A percentile compares a stretch with the other conserved stretches of the same genome.
These are phyloP conservation scores for Saitozyma podzolica DNA, from an alignment of 768 basidiomycete species.

Conservation along the genomic window DNA sequence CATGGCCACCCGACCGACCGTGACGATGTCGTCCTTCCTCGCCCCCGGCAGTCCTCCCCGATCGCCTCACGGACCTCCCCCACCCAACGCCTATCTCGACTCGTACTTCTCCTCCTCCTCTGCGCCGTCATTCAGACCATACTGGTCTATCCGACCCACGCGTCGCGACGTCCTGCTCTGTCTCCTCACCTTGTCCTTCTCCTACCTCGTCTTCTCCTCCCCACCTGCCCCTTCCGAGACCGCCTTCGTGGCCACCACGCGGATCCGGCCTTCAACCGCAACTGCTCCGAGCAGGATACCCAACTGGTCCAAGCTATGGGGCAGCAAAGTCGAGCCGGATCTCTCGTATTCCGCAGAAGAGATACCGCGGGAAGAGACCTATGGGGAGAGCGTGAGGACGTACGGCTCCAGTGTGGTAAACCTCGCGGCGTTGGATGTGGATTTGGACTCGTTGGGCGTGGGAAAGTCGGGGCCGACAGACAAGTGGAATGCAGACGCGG, in stretches of 20 bases:
- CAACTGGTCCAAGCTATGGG: no score
- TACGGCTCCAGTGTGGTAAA: slow-evolving; percentile 3
- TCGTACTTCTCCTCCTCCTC: slow-evolving; percentile 15
- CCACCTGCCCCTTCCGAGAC: no score
- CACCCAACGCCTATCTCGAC: background rate
- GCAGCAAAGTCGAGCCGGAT: no score
- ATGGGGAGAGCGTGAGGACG: slow-evolving; percentile 13
- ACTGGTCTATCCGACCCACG: slow-evolving; percentile 28
- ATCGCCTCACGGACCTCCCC: slow-evolving; percentile 1
- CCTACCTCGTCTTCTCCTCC: slow-evolving; percentile 33
- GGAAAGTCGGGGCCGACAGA: slow-evolving; percentile 4
- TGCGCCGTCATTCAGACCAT: background rate
- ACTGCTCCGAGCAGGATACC: no score
- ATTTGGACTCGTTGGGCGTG: slow-evolving; percentile 8
- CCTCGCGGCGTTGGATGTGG: background rate
- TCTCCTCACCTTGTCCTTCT: slow-evolving; percentile 41
- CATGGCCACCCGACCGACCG: no score
- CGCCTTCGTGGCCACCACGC: no score
- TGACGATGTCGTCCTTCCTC: no score
- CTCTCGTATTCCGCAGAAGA: background rate
- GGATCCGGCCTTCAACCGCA: no score
- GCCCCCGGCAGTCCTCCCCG: no score
- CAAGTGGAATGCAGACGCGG: slow-evolving; percentile 5
- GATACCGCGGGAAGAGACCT: slow-evolving; percentile 8
- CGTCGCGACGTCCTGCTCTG: slow-evolving; percentile 47